Evolutionary conservation across 345 rosid genomes (phyloP), one percentile per base, ranked within the genome.

Genomic region (Eucalyptus marginata): DNA sequence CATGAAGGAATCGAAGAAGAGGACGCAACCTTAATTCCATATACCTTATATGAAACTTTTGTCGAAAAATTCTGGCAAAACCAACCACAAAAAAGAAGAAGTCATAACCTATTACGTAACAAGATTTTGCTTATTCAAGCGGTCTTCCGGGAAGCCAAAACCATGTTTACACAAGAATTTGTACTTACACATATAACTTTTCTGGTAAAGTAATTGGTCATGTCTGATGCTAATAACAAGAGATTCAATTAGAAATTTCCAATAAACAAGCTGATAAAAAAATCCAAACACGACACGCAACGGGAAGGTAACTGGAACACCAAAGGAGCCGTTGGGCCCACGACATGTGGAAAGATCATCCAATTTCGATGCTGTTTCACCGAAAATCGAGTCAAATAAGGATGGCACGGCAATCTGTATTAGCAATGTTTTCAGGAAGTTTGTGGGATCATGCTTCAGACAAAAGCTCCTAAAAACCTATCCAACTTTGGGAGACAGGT

Each of bases 401-500:
- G 91, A 91, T 87, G 90, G 90, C 84, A 86, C 47, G 18, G 81
- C 81, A 68, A 68, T 33, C 81, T 33, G 81, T 40, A 76, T 43
- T 13, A 76, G 88, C 90, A 80, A 89, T 27, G 80, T 71, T 62
- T 83, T 40, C 29, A 76, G 84, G 47, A 40, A 76, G 47, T 25
- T 87, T 76, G 84, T 22, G 47, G 84, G 84, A 76, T 76, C 84
- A 76, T 76, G 84, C 47, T 76, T 76, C 84, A 76, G 84, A 54
- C 81, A 88, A 89, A 87, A 49, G 89, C 47, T 87, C 76, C 80
- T 8, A 20, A 86, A 11, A 83, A 54, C 46, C 36, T 83, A 86
- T 90, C 92, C 89, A 90, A 52, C 91, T 86, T 50, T 16, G 87
- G 58, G 90, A 93, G 96, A 93, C 92, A 81, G 94, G 88, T 93